Evolutionary conservation across 2,329 filamentous ascomycete genomes (phyloP), one percentile per base, ranked within the genome.

Genomic region (Trichophyton equinum): DNA sequence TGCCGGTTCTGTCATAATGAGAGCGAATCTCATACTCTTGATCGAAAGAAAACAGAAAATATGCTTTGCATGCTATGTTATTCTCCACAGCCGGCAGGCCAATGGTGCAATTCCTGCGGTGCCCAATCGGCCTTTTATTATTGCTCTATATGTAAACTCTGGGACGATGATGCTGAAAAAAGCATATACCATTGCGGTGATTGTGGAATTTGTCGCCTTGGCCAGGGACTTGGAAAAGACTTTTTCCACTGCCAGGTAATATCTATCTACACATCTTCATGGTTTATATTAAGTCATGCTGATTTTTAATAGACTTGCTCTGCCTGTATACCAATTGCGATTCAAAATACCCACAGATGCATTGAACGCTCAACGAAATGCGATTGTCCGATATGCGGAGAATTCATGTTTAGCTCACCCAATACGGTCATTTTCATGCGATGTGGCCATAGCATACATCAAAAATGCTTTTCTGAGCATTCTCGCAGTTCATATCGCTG

Each of bases 41-140:
- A 91, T 67, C 84, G 94, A 58, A 86, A 85, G 67, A 87, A 89
- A 67, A 99, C 92, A 6, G 87, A 86, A 72, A 87, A 96, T 68
- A 99, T 99, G 94, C 81, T 99, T 4, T 99, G 94, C 73, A 99
- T 99, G 94, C 79, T 91, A 30, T 99, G 94, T 72, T 84, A 85
- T 5, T 89, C 87, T 61, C 86, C 94, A 1, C 94, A 99, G 68
- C 83, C 83, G 61, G 91, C 88, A 2, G 84, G 84, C 33, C 89
- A 95, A 64, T 80, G 83, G 58, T 99, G 94, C 72, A 79, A 81
- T 58, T 80, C 83, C 61, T 99, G 94, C 71, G 87, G 85, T 18
- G 84, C 85, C 66, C 82, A 85, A 62, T 84, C 89, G 5, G 91
- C 92, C 11, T 87, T 87, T 69, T 97, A 97, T 73, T 99, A 95